These are phyloP conservation scores for Diospyros lotus DNA, from an alignment of 148 eudicot genomes.

Conservation along the genomic window DNA sequence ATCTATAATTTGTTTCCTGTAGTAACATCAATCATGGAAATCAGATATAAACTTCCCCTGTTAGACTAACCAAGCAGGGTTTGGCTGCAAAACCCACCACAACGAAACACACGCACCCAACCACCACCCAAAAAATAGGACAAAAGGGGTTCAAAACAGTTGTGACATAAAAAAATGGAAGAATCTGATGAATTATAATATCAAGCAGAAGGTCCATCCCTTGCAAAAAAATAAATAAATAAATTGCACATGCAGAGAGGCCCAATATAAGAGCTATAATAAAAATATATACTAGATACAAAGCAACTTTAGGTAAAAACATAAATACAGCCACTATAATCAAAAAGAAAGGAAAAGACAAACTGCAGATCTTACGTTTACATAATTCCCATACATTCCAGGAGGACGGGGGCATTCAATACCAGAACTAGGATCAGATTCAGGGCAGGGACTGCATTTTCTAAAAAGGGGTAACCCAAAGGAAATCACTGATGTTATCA, in stretches of 20 bases:
- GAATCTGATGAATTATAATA: too few species aligned
- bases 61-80: too few species aligned
- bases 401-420: slow-evolving; percentile 94
- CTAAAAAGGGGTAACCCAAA: slow-evolving; percentile 94
- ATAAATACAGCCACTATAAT: neutral
- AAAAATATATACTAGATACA: neutral
- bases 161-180: too few species aligned
- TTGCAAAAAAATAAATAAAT: too few species aligned
- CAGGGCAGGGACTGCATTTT: slow-evolving; percentile 91
- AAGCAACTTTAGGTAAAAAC: neutral
- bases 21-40: too few species aligned
- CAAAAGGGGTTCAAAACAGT: too few species aligned
- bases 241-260: neutral
- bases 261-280: neutral
- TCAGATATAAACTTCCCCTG: too few species aligned
- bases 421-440: slow-evolving; percentile 48
- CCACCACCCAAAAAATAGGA: too few species aligned
- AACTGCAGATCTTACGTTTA: slow-evolving; percentile 57
- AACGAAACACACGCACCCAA: too few species aligned
- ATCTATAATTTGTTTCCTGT: too few species aligned
- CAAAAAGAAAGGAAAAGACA: slow-evolving; percentile 2
- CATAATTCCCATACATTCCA: slow-evolving; percentile 97
- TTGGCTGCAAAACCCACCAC: too few species aligned
- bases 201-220: too few species aligned
- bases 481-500: slow-evolving; percentile 83